Evolutionary conservation across 176 grass and related monocot species (phyloP), one percentile per base, ranked within the genome.

Genomic region (Musa beccarii): DNA sequence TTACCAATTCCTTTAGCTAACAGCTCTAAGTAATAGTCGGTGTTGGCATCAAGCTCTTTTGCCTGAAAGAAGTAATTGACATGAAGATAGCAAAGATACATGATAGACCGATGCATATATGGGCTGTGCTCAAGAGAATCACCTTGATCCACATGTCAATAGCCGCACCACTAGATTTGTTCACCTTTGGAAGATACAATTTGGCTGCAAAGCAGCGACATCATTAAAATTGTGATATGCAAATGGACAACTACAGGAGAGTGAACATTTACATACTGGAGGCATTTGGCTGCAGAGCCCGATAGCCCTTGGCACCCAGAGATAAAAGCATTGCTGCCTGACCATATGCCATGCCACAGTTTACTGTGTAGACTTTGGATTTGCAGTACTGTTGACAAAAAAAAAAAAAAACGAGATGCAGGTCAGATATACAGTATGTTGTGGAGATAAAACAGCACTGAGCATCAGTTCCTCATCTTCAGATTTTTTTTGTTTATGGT

Each of bases 301-400:
- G 89, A 74, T 85, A 89, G 62, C 85, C 89, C 86, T 90, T 93
- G 59, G 81, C 62, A 75, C 95, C 94, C 28, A 88, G 79, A 75
- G 95, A 89, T 70, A 98, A 88, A 68, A 98, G 88, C 90, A 98
- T 89, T 9, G 86, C 90, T 49, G 90, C 95, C 54, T 90, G 85
- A 49, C 95, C 95, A 86, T 98, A 91, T 19, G 95, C 90, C 88
- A 89, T 83, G 78, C 88, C 92, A 21, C 87, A 75, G 76, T 98
- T 98, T 71, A 98, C 81, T 8, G 95, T 98, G 75, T 98, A 90
- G 10, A 98, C 90, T 57, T 93, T 87, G 22, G 95, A 84, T 91
- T 87, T 93, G 74, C 84, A 85, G 68, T 86, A 63, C 95, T 98
- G 66, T 25, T 53, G 29, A 15, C 78, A 24, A 19, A 85, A 83